These are phyloP conservation scores for Cymodocea nodosa DNA, from an alignment of 116 monocot species.

Conservation along the genomic window DNA sequence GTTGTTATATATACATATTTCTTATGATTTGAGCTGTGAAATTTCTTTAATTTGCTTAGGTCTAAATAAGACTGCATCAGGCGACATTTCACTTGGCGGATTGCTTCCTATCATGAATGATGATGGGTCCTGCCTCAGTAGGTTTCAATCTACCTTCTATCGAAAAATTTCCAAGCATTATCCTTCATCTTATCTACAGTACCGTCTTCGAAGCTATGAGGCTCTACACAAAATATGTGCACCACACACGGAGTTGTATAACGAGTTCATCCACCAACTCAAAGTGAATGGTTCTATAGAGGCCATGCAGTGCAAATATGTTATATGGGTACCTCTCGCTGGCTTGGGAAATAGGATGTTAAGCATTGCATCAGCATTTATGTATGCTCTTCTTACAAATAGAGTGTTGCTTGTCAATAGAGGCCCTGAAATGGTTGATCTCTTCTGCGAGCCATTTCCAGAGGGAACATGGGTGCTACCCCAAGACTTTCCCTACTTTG, in stretches of 20 bases:
- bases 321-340: slow-evolving; percentile 12
- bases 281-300: slow-evolving; percentile 4
- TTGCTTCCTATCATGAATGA: slow-evolving; percentile 27
- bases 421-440: slow-evolving; percentile 13
- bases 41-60: no score
- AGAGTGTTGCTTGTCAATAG: slow-evolving; percentile 19
- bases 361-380: slow-evolving; percentile 15
- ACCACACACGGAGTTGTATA: slow-evolving; percentile 27
- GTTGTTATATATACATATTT: no score
- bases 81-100: slow-evolving; percentile 40
- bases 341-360: slow-evolving; percentile 43
- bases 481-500: slow-evolving; percentile 5
- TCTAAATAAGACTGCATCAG: no score
- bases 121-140: slow-evolving; percentile 38
- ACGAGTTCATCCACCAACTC: slow-evolving; percentile 17
- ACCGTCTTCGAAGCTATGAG: slow-evolving; percentile 39
- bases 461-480: slow-evolving; percentile 26
- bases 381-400: slow-evolving; percentile 27
- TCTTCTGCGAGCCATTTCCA: slow-evolving; percentile 56
- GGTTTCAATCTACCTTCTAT: slow-evolving; percentile 25
- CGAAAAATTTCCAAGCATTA: slow-evolving; percentile 28
- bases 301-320: slow-evolving; percentile 21
- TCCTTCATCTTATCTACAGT: slow-evolving; percentile 35
- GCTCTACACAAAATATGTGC: slow-evolving; percentile 38
- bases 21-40: no score